Percentiles rank a stretch among this genome's conserved stretches.
Conservation (phyloP, 768 basidiomycete species). For the Imleria badia region DNA sequence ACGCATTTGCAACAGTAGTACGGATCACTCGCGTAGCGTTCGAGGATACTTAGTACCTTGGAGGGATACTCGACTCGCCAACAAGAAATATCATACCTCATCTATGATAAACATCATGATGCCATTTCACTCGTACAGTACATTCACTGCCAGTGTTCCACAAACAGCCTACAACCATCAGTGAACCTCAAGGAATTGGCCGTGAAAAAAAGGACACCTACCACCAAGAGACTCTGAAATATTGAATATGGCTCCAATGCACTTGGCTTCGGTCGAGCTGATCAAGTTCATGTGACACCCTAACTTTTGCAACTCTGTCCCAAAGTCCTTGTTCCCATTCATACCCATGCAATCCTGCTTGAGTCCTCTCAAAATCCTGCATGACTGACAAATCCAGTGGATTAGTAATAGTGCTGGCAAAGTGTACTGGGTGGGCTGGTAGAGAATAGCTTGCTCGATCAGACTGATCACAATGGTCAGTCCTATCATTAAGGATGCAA, state of each 20-base stretch:
- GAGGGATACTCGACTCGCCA: not conserved
- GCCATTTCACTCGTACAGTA: not conserved
- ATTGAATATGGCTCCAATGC: conserved; percentile 54
- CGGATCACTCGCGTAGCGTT: too few species aligned
- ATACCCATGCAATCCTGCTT: conserved; percentile 52
- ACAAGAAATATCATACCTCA: not conserved
- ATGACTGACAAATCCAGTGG: not conserved
- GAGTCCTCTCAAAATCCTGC: conserved; percentile 62
- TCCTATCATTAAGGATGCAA: too few species aligned
- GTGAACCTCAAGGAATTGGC: not conserved
- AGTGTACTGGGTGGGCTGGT: too few species aligned
- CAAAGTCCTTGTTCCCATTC: conserved; percentile 68
- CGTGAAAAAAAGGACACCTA: conserved; percentile 33
- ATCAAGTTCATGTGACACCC: conserved; percentile 64
- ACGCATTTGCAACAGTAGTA: too few species aligned
- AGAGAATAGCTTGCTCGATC: too few species aligned
- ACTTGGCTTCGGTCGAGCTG: conserved; percentile 56
- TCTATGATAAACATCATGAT: not conserved
- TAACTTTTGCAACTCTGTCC: conserved; percentile 51
- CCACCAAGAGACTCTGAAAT: conserved; percentile 57
- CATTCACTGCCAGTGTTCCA: conserved; percentile 20
- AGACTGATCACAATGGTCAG: too few species aligned
- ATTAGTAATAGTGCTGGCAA: too few species aligned
- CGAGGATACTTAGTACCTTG: too few species aligned
- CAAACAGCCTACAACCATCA: conserved; percentile 18